Evolutionary conservation across 768 basidiomycete genomes (phyloP), one percentile per base, ranked within the genome.

Genomic region (Tulasnella calospora): DNA sequence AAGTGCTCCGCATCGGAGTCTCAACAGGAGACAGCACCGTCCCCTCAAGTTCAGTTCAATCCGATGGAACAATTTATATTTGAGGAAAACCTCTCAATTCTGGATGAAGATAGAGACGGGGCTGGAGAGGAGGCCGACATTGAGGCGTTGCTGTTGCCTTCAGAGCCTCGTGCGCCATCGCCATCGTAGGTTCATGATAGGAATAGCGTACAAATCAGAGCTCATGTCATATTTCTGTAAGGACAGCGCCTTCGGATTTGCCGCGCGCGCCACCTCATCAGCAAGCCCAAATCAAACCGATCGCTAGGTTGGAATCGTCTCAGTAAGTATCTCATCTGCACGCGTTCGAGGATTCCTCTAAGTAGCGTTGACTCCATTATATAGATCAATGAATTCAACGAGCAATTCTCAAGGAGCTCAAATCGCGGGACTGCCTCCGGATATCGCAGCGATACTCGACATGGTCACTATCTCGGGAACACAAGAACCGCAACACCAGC

Each of bases 391-490:
- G 21, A 35, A 15, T 21, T 40, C 71, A 7, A n/a, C 13, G 1
- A 73, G 0, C n/a, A 51, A 51, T 23, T n/a, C 23, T 7, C 51
- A 51, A 23, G 2, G 15, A 47, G 51, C 74, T 15, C 41, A 27
- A 6, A 19, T 30, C 2, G 47, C 74, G 13, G 44, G 23, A 17
- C 41, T 76, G 4, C 75, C 75, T 3, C 35, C 33, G 6, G 75
- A 76, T 44, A 76, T 76, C 5, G 55, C 75, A 10, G 55, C 75
- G 3, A 76, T 76, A 38, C 41, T 76, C 15, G 57, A 76, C 36
- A 35, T 67, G 55, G 75, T 61, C 5, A 75, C 51, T 4, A 46
- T 76, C 0, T 46, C 27, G 13, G 38, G 57, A 23, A 13, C 15
- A 10, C 74, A n/a, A 27, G 33, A 38, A n/a, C 38, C 13, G 9